Percentiles rank a stretch among this genome's conserved stretches.
These are phyloP conservation scores for Coccomyxa sp. DNA, from an alignment of 139 green algal genomes.

Conservation along the genomic window DNA sequence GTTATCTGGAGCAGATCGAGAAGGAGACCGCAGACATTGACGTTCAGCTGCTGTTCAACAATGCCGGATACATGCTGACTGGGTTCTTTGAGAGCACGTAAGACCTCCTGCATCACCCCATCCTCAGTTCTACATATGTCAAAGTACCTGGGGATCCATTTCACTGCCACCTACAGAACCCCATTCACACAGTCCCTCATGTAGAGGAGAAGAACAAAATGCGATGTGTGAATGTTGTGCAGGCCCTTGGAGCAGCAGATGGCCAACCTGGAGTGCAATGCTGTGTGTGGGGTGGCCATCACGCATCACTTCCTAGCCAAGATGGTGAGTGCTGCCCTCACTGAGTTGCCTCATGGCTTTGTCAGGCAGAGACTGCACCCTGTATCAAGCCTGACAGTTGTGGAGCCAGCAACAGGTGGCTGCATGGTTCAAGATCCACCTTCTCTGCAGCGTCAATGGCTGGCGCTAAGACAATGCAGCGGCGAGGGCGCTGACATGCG, in stretches of 20 bases:
- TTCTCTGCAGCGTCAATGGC: neutral
- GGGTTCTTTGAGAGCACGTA: slow-evolving; percentile 85
- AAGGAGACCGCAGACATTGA: slow-evolving; percentile 77
- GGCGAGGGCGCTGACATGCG: too few relatives aligned
- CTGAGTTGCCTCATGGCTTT: neutral
- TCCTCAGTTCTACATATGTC: too few relatives aligned
- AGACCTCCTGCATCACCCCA: too few relatives aligned
- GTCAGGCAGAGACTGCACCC: too few relatives aligned
- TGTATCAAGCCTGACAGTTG: too few relatives aligned
- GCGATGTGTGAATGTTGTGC: slow-evolving; percentile 2
- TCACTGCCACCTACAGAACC: neutral
- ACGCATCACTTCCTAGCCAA: slow-evolving; percentile 84
- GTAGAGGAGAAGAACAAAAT: too few relatives aligned
- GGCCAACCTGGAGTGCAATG: slow-evolving; percentile 93
- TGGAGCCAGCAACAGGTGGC: too few relatives aligned
- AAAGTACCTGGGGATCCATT: too few relatives aligned
- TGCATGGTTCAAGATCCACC: neutral
- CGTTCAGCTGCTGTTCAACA: slow-evolving; percentile 86
- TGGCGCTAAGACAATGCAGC: too few relatives aligned
- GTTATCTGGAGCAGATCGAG: slow-evolving; percentile 70
- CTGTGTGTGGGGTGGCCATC: slow-evolving; percentile 74
- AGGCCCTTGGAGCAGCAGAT: slow-evolving; percentile 64
- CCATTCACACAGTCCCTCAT: too few relatives aligned
- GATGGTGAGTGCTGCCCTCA: slow-evolving; percentile 54
- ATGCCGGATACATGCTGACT: slow-evolving; percentile 93